phyloP scores from a whole-genome alignment of 345 rosid species.

The Anastatica hierochuntica region DNA sequence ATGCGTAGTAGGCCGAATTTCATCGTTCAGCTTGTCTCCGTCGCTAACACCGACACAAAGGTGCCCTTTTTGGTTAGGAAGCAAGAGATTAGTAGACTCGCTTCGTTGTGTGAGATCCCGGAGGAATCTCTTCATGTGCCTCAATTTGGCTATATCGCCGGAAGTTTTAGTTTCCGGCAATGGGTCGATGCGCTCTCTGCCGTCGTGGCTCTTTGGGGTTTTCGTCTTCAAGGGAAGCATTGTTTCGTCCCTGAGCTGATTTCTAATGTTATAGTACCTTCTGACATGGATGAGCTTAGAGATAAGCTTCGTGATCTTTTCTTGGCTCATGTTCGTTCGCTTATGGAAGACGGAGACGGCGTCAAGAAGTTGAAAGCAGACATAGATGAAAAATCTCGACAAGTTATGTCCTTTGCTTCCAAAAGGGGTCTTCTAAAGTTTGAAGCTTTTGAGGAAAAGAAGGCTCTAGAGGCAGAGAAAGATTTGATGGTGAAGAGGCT shows the following conservation, averaged over 20 bases:
- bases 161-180: constrained; percentile 29
- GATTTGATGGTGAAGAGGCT: constrained; percentile 33
- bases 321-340: constrained; percentile 21
- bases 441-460: constrained; percentile 18
- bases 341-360: constrained; percentile 33
- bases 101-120: constrained; percentile 11
- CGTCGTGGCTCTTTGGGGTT: constrained; percentile 31
- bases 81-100: constrained; percentile 6
- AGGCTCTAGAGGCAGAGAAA: constrained; percentile 29
- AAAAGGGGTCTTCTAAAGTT: neutral
- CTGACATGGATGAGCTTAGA: constrained; percentile 34
- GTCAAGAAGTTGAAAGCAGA: constrained; percentile 31
- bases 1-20: constrained; percentile 12
- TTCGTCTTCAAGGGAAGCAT: constrained; percentile 32
- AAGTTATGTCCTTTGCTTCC: constrained; percentile 11
- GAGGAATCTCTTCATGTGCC: neutral
- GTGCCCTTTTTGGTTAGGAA: neutral
- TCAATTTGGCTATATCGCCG: constrained; percentile 16
- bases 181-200: constrained; percentile 40
- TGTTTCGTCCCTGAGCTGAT: constrained; percentile 22
- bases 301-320: constrained; percentile 33
- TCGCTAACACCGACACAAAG: neutral
- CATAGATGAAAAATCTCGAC: constrained; percentile 17
- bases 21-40: constrained; percentile 18
- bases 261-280: constrained; percentile 27